Conservation (phyloP, 202 grass and related monocot genomes). For the Bolboschoenoplectus hybrid region DNA sequence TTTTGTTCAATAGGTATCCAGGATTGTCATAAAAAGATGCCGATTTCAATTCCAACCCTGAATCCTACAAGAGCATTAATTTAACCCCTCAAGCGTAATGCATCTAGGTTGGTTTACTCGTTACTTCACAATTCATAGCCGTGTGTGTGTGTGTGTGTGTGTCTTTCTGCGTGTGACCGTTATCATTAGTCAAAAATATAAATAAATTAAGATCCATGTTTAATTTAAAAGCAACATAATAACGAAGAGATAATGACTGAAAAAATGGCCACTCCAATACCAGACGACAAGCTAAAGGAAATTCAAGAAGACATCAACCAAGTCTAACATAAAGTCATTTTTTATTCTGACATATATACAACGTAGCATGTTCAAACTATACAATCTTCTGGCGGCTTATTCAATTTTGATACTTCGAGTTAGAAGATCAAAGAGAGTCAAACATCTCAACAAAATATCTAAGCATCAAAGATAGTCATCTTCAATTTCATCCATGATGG, state of each 20-base stretch:
- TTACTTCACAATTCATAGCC: too few species aligned
- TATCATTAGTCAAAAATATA: too few species aligned
- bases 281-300: neutral
- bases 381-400: neutral
- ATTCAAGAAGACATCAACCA: neutral
- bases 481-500: constrained; percentile 64
- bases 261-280: neutral
- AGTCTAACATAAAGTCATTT: neutral
- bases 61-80: neutral
- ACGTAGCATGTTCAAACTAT: constrained; percentile 27
- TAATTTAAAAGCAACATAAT: neutral
- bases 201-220: too few species aligned
- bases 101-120: neutral
- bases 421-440: neutral
- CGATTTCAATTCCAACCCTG: neutral
- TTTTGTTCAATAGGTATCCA: too few species aligned
- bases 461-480: constrained; percentile 37
- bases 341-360: constrained; percentile 22
- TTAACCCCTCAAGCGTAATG: neutral
- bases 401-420: neutral
- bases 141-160: too few species aligned
- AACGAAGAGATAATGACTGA: neutral
- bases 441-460: neutral
- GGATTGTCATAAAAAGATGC: neutral
- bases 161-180: too few species aligned